Conservation (phyloP, 192 early-diverging fungal species). For the Entophlyctis helioformis region DNA sequence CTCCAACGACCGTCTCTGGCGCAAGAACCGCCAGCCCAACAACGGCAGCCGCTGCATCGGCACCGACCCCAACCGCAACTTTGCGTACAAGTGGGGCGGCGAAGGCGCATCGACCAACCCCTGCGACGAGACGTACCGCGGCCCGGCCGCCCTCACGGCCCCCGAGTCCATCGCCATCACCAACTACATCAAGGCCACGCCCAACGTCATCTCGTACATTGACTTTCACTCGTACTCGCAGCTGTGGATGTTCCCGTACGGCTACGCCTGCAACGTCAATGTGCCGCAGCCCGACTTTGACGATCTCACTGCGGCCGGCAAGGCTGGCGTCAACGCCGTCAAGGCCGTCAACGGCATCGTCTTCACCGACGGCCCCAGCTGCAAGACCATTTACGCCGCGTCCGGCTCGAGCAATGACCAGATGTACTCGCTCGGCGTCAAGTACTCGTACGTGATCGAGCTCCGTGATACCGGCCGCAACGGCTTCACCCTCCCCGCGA, state of each 20-base stretch:
- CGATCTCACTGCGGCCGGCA: slow-evolving; percentile 6
- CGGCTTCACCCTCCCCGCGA: no score
- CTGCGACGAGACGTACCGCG: slow-evolving; percentile 36
- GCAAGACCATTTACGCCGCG: slow-evolving; percentile 20
- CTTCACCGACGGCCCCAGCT: slow-evolving; percentile 11
- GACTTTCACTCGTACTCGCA: slow-evolving; percentile 42
- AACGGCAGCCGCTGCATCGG: slow-evolving; percentile 26
- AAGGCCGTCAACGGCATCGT: slow-evolving; percentile 2
- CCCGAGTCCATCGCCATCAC: slow-evolving; percentile 33
- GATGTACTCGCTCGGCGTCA: no score
- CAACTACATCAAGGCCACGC: slow-evolving; percentile 17
- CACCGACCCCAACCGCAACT: slow-evolving; percentile 40
- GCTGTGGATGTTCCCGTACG: slow-evolving; percentile 38
- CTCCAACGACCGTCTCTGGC: slow-evolving; percentile 11
- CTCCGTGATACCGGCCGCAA: no score
- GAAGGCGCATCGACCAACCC: slow-evolving; percentile 33
- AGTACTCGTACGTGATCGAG: no score
- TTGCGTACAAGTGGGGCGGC: slow-evolving; percentile 26
- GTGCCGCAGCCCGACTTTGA: not conserved
- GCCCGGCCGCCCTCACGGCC: slow-evolving; percentile 13
- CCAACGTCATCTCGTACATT: not conserved
- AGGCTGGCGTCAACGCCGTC: slow-evolving; percentile 12
- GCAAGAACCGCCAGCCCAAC: slow-evolving; percentile 37
- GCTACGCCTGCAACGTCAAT: slow-evolving; percentile 6
- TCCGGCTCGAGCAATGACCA: no score